phyloP scores from a whole-genome alignment of 148 eudicot species.

The Chenopodium berlandieri region DNA sequence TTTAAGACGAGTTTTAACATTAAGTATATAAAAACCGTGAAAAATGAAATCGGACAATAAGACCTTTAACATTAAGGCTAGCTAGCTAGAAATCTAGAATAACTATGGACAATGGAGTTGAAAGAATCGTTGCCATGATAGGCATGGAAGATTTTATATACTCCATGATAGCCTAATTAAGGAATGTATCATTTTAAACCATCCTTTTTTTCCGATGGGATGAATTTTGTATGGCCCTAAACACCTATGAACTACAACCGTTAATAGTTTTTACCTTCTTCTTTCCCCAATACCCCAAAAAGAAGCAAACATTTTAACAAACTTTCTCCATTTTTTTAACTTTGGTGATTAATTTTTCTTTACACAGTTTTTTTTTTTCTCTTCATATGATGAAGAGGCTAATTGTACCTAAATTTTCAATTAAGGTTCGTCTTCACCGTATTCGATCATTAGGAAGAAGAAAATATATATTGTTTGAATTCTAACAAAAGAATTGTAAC shows the following conservation, averaged over 20 bases:
- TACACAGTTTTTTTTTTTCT: conserved; percentile 2
- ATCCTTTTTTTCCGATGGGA: neutral
- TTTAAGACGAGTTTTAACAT: no score
- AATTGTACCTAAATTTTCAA: neutral
- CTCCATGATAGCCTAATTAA: conserved; percentile 17
- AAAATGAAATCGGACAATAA: no score
- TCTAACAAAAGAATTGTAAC: neutral
- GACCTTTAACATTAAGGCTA: no score
- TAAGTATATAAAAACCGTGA: no score
- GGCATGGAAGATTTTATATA: no score
- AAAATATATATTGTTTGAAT: neutral
- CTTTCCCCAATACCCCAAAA: conserved; percentile 13
- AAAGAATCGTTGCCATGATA: no score
- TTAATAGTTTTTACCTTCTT: conserved; percentile 15
- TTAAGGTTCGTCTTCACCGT: neutral
- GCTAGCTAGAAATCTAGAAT: no score
- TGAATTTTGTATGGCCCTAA: conserved; percentile 15
- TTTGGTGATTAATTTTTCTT: neutral
- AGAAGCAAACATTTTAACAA: neutral
- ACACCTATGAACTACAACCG: conserved; percentile 21
- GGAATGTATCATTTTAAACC: conserved; percentile 20
- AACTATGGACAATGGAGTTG: no score
- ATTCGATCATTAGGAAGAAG: neutral
- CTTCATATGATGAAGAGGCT: neutral
- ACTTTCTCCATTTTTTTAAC: neutral